These are phyloP conservation scores for Nakazawaea populi DNA, from an alignment of 805 yeast species.

Conservation along the genomic window DNA sequence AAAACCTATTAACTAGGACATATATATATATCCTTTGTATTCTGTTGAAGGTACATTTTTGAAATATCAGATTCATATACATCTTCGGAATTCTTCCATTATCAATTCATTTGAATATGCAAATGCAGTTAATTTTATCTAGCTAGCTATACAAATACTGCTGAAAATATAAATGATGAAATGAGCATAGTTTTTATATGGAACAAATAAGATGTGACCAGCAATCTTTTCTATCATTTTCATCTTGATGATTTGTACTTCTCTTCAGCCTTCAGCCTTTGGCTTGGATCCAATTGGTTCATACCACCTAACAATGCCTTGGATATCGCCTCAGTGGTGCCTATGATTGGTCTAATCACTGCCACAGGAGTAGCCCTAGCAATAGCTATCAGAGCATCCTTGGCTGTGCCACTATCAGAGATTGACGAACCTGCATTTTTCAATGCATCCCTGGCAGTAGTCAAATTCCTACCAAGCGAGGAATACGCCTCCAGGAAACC, in stretches of 20 bases:
- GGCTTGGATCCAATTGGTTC: slow-evolving; percentile 68
- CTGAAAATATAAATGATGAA: too few relatives aligned
- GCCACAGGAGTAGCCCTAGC: slow-evolving; percentile 78
- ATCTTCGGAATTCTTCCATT: too few relatives aligned
- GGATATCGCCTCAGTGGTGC: slow-evolving; percentile 86
- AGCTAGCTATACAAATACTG: too few relatives aligned
- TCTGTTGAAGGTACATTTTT: too few relatives aligned
- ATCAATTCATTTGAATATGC: too few relatives aligned
- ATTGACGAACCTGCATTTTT: slow-evolving; percentile 55
- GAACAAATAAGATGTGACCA: too few relatives aligned
- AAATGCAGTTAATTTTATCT: too few relatives aligned
- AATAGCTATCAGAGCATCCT: slow-evolving; percentile 60
- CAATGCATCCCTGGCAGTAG: slow-evolving; percentile 60
- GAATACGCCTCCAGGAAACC: slow-evolving; percentile 74
- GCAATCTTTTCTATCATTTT: too few relatives aligned
- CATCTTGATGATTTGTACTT: slow-evolving; percentile 42
- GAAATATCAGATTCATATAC: too few relatives aligned
- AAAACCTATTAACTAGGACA: too few relatives aligned
- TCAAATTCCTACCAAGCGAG: slow-evolving; percentile 63
- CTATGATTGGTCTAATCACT: slow-evolving; percentile 78
- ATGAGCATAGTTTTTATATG: too few relatives aligned
- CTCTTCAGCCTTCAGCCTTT: slow-evolving; percentile 53
- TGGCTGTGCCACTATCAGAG: slow-evolving; percentile 58
- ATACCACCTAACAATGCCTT: slow-evolving; percentile 79
- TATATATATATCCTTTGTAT: too few relatives aligned